Evolutionary conservation across 805 yeast genomes (phyloP), one percentile per base, ranked within the genome.

Genomic region (Priceomyces castillae): DNA sequence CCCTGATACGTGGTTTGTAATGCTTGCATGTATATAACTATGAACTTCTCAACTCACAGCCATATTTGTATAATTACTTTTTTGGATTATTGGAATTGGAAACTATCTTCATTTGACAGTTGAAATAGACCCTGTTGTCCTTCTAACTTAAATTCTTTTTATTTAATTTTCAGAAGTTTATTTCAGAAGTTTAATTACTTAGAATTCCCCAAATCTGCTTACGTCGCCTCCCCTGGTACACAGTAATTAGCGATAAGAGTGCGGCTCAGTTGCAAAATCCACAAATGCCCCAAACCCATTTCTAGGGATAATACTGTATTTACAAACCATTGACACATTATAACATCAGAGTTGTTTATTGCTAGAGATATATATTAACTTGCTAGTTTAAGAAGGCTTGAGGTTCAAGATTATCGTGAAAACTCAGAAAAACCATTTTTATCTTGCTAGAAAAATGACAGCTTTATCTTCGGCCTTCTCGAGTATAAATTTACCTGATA

Each of bases 191-290:
- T n/a, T n/a, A n/a, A n/a, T n/a, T n/a, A n/a, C n/a, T n/a, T n/a
- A n/a, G n/a, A n/a, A n/a, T n/a, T n/a, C n/a, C n/a, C n/a, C n/a
- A n/a, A n/a, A n/a, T n/a, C n/a, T n/a, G n/a, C n/a, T n/a, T n/a
- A n/a, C n/a, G n/a, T n/a, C n/a, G n/a, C n/a, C n/a, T n/a, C n/a
- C n/a, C 25, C 9, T 22, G 9, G 9, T 22, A 6, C 25, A 22
- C 9, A 9, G 25, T 22, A 7, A 22, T 22, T 9, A 22, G 25
- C 9, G 25, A 22, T 9, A 28, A n/a, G 15, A 11, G 31, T 28
- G 31, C 31, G 31, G 31, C 31, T 10, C 30, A 14, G 40, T 18
- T 37, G 40, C 40, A 26, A 37, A 37, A 37, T 37, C 40, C 40
- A 37, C 40, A 37, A 37, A 37, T 28, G 15, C 12, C 15, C 15